Percentiles rank a stretch among this genome's conserved stretches.
Evolutionary conservation across 139 green algal genomes (phyloP).

Genomic region (Klebsormidium nitens): DNA sequence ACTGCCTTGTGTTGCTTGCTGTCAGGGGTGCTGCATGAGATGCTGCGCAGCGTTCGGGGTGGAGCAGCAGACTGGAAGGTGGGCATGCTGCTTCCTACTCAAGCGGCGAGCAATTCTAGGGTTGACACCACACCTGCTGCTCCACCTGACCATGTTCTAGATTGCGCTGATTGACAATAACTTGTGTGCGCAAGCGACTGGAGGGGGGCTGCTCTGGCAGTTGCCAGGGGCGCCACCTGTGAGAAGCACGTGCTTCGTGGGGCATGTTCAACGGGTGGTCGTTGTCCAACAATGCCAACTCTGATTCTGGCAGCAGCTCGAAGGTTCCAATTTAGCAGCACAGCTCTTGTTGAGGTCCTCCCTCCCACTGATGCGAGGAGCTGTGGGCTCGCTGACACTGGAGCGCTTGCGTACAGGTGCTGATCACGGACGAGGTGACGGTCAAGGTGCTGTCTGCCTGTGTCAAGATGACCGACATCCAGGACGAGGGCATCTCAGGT

Average conservation of each 20-base stretch:
- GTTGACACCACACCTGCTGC: too few relatives aligned
- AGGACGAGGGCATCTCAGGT: constrained; percentile 35
- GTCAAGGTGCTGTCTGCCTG: constrained; percentile 28
- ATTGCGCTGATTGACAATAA: too few relatives aligned
- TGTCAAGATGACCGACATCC: constrained; percentile 34
- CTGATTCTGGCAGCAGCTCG: too few relatives aligned
- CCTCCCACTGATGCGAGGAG: neutral
- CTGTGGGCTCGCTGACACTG: neutral
- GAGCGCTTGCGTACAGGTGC: constrained; percentile 1
- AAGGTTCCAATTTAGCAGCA: too few relatives aligned
- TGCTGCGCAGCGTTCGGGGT: constrained; percentile 15
- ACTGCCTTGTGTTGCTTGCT: too few relatives aligned
- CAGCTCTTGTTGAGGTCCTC: neutral
- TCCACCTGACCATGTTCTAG: too few relatives aligned
- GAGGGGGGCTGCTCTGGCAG: neutral
- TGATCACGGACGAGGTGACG: constrained; percentile 33
- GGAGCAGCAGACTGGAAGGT: constrained; percentile 30
- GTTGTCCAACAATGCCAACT: too few relatives aligned
- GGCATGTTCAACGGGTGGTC: neutral
- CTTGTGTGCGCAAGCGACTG: neutral
- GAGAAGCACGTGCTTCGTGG: neutral
- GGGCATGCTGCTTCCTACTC: neutral
- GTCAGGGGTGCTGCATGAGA: constrained; percentile 29
- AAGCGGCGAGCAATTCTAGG: too few relatives aligned
- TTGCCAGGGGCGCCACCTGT: neutral